Conservation (phyloP, 75 land plant genomes). For the Ceratopteris richardii region DNA sequence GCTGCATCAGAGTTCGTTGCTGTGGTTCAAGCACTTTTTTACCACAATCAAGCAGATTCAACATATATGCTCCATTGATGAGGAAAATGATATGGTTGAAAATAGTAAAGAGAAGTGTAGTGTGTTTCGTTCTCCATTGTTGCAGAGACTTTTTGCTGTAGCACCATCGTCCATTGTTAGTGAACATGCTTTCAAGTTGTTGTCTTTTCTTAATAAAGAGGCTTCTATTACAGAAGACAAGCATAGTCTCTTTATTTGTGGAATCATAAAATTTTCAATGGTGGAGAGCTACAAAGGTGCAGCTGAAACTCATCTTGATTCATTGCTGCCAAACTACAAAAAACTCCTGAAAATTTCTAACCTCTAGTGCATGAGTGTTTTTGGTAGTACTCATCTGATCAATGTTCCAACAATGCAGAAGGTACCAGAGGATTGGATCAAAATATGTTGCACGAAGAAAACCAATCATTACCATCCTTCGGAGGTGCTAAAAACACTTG, state of each 20-base stretch:
- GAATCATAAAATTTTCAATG: slow-evolving; percentile 59
- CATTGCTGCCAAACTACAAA: slow-evolving; percentile 41
- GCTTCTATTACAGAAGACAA: slow-evolving; percentile 73
- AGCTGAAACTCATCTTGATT: slow-evolving; percentile 52
- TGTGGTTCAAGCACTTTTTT: slow-evolving; percentile 64
- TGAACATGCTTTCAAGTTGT: slow-evolving; percentile 51
- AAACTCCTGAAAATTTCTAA: slow-evolving; percentile 55
- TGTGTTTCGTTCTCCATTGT: slow-evolving; percentile 32
- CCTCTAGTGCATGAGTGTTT: slow-evolving; percentile 62
- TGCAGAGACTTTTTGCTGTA: slow-evolving; percentile 53
- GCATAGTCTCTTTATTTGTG: slow-evolving; percentile 45
- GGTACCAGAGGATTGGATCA: slow-evolving; percentile 80
- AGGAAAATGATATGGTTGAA: slow-evolving; percentile 10
- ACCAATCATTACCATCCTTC: slow-evolving; percentile 82
- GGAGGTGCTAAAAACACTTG: slow-evolving; percentile 69
- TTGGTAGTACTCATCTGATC: slow-evolving; percentile 73
- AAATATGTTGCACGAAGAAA: slow-evolving; percentile 83
- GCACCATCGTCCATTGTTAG: slow-evolving; percentile 61
- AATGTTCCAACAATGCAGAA: slow-evolving; percentile 57
- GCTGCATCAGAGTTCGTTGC: slow-evolving; percentile 81
- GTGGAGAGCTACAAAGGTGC: slow-evolving; percentile 46
- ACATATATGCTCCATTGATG: slow-evolving; percentile 38
- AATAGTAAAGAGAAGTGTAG: slow-evolving; percentile 1
- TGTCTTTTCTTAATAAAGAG: slow-evolving; percentile 60
- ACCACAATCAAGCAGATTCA: slow-evolving; percentile 62